Base-by-base conservation (phyloP, 2,329 filamentous ascomycete genomes). In the Curvularia lunata region DNA sequence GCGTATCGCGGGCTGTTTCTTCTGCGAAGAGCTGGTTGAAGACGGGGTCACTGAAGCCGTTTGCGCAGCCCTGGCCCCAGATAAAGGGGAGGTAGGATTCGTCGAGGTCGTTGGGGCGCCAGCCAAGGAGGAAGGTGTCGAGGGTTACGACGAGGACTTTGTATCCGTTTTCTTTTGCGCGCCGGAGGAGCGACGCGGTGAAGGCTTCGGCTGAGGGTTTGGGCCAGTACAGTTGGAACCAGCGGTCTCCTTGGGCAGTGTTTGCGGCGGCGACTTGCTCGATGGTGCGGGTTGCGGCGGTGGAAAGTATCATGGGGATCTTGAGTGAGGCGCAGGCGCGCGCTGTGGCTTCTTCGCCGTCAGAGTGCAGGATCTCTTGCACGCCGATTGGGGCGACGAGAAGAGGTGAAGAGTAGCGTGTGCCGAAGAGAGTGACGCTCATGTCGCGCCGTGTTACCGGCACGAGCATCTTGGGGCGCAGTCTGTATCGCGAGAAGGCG, bases 151-250 rank as follows among this genome's bases (percentile, higher is more conserved):
- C 84, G 0, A 92, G 80, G 0, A 86, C 87, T 32, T 81, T 82
- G 75, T 83, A 92, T 1, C 88, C 89, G 30, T 79, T 82, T 0
- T 76, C 79, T 68, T 85, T 86, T 0, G 88, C 90, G 0, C 88
- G 82, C 1, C 75, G 70, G 4, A 92, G 80, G 16, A 92, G 77
- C 1, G 85, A 89, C 0, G 82, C 77, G 0, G 89, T 91, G 53
- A 91, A 79, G 3, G 87, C 84, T 51, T 91, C 83, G 53, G 85
- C 83, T 19, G 81, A 77, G 0, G 88, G 86, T 81, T 81, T 78
- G 0, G 89, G 89, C 87, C 88, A 91, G 77, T 92, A 92, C 0
- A 92, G 82, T 70, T 92, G 90, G 71, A 84, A 92, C 88, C 88
- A 92, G 10, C 88, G 79, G 30, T 83, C 79, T 1, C 85, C 85